A percentile compares a stretch with the other conserved stretches of the same genome.
phyloP scores from a whole-genome alignment of 179 eudicot species.

The Silene noctiflora region DNA sequence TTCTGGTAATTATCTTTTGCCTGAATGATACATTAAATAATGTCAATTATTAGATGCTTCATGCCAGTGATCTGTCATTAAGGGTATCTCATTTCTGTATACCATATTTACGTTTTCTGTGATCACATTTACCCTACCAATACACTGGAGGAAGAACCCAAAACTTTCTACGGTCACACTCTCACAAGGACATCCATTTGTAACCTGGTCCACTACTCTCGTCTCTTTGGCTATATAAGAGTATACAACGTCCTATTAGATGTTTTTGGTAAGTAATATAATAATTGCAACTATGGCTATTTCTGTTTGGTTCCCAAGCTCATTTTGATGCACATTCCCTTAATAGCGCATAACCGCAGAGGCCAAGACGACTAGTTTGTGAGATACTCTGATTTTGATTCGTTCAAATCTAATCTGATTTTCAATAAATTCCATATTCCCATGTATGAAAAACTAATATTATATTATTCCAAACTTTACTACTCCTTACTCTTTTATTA shows the following conservation, averaged over 20 bases:
- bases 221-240: not conserved
- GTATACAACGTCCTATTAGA: not conserved
- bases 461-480: too few species aligned
- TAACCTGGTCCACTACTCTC: not conserved
- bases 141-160: not conserved
- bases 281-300: not conserved
- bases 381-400: too few species aligned
- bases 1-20: slow-evolving; percentile 7
- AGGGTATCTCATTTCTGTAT: not conserved
- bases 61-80: not conserved
- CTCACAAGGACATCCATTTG: not conserved
- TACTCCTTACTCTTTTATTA: too few species aligned
- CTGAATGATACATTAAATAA: slow-evolving; percentile 12
- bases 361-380: too few species aligned
- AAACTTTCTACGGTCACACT: not conserved
- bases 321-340: not conserved
- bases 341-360: too few species aligned
- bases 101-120: not conserved
- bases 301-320: not conserved
- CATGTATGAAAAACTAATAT: too few species aligned
- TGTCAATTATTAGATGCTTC: not conserved
- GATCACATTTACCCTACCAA: not conserved
- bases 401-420: too few species aligned
- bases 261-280: not conserved
- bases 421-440: too few species aligned